Base-by-base conservation (phyloP, 495 filamentous ascomycete genomes). In the Penicillium dipodomyicola region DNA sequence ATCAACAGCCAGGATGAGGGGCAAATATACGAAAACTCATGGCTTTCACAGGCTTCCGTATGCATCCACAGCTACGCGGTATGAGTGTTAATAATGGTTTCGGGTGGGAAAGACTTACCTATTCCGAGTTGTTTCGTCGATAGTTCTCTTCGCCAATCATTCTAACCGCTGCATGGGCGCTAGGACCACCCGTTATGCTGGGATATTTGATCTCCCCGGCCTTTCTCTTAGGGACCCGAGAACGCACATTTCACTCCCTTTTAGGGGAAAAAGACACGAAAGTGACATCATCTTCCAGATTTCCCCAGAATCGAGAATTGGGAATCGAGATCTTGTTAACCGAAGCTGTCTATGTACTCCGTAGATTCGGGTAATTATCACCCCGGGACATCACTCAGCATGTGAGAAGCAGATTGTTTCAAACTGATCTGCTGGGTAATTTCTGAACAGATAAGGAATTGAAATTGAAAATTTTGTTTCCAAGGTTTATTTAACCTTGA, bases 1-100 rank as follows among this genome's bases (percentile, higher is more conserved):
- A 74, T 75, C 72, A 68, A 62, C 70, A 60, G 61, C 69, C 62
- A 73, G 67, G 70, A 64, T 67, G 61, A 59, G 54, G 53, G 62
- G 62, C 65, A 63, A 62, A 63, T 64, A 58, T 40, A 32, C 57
- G 55, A 60, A 32, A 43, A 39, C 35, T 25, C 27, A 57, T 43
- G 27, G 14, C 45, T 65, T 55, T 65, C 63, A 67, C 63, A 61
- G 63, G 63, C 57, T 48, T 33, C 27, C 46, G 43, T 25, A 23
- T 35, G 44, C 23, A 54, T 40, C 47, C 53, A 51, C 32, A 35
- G 33, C 23, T 52, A 51, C 56, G 48, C 55, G 59, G 47, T 49
- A 37, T 51, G n/a, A 23, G 37, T 52, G 50, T 52, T 33, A 46
- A 40, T 54, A 54, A 54, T 57, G 41, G 54, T 45, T 49, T 57